Evolutionary conservation across 2,329 filamentous ascomycete genomes (phyloP), one percentile per base, ranked within the genome.

Genomic region (Claviceps maximensis): DNA sequence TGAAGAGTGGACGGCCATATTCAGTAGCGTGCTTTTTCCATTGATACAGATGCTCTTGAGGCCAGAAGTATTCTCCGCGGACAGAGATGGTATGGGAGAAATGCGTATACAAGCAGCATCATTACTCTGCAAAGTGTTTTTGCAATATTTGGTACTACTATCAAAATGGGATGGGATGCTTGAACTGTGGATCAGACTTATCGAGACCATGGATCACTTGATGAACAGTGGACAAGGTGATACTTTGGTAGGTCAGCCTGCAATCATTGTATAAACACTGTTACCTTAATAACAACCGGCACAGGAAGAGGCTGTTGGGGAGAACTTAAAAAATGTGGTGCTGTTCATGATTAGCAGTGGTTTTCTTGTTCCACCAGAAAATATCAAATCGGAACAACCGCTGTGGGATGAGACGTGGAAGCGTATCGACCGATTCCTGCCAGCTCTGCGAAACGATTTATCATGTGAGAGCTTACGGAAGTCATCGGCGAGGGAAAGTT

Each of bases 161-260:
- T 86, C 84, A 4, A 84, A 89, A 59, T 90, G 88, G 80, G 86
- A 90, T 23, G 89, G 88, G 21, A 89, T 97, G 82, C 72, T 95
- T 41, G 87, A 93, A 64, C 76, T 97, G 12, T 98, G 93, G 93
- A 72, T 93, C 47, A 85, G 85, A 67, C 95, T 97, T 53, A 79
- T 97, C 58, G 89, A 90, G 60, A 87, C 96, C 52, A 89, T 98
- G 80, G 93, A 98, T 67, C 83, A 93, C 25, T 77, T 98, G 58
- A 94, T 96, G 83, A 95, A 96, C 63, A 93, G 87, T 62, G 91
- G 91, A 0, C 89, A 95, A 67, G 88, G 88, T 25, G 89, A 95
- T 63, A 91, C 85, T 62, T 71, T 95, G 65, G 87, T 90, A 79
- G 71, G 84, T 45, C 44, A 44, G 2, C 44, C 13, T 31, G 31